Percentiles rank a stretch among this genome's conserved stretches.
Conservation (phyloP, 1,284 basidiomycete species). For the Bothia castanella region DNA sequence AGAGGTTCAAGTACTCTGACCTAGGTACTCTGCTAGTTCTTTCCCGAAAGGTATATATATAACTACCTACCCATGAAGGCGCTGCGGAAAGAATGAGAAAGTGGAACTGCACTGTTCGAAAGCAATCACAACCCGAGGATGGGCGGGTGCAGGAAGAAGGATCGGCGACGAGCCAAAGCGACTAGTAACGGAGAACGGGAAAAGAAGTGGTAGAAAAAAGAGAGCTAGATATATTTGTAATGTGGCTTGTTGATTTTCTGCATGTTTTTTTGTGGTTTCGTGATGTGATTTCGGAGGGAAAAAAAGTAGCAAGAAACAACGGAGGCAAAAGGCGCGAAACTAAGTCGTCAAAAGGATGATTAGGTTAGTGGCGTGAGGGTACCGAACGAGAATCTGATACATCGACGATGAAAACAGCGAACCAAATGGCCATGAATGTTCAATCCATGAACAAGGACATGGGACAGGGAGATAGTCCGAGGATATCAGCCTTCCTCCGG, state of each 20-base stretch:
- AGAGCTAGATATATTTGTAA: conserved; percentile 44
- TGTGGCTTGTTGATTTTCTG: conserved; percentile 40
- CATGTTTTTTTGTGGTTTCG: conserved; percentile 47
- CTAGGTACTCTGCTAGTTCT: conserved; percentile 19
- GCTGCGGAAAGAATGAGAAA: conserved; percentile 27
- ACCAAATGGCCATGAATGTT: conserved; percentile 29
- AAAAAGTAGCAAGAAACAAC: conserved; percentile 38
- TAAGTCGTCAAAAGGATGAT: conserved; percentile 34
- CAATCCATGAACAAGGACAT: conserved; percentile 38
- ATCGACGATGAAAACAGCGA: conserved; percentile 30
- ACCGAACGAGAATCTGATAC: conserved; percentile 34
- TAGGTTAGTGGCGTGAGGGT: conserved; percentile 36
- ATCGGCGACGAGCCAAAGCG: conserved; percentile 31
- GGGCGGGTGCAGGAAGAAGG: conserved; percentile 4
- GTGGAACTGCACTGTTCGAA: conserved; percentile 21
- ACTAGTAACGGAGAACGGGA: conserved; percentile 15
- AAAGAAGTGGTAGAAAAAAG: conserved; percentile 21
- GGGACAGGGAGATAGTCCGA: conserved; percentile 31
- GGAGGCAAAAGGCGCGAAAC: conserved; percentile 26
- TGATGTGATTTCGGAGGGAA: conserved; percentile 32
- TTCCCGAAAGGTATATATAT: conserved; percentile 33
- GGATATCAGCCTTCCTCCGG: conserved; percentile 31
- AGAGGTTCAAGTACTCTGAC: conserved; percentile 18
- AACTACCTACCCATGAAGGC: conserved; percentile 44
- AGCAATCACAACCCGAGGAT: conserved; percentile 15